Base-by-base conservation (phyloP, 352 stramenopile genomes). In the Stephanocyclus meneghinianus region DNA sequence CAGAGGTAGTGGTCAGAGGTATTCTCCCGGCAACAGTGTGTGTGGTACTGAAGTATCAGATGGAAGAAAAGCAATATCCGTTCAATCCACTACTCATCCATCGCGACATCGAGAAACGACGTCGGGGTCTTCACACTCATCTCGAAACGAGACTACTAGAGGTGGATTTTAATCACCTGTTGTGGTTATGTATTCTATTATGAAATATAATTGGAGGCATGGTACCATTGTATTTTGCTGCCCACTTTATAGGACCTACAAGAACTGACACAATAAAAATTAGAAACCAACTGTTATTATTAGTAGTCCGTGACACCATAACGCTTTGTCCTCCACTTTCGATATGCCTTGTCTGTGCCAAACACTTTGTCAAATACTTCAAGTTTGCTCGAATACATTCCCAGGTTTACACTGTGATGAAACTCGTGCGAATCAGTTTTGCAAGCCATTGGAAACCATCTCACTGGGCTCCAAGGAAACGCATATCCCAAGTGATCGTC, bases 401-500 rank as follows among this genome's bases (percentile, higher is more conserved):
- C 76, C 47, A 84, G 69, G 42, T 80, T 84, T 16, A 74, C 42
- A 59, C 47, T 53, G 32, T 84, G 77, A 60, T 76, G 79, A 79
- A 79, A 83, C 76, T 79, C 72, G 62, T 76, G 76, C 32, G 40
- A 56, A 74, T 80, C 75, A 53, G 71, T 80, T 15, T 30, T 57
- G 5, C 66, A 64, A 15, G 66, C 44, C 7, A 65, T 42, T 2
- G 76, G 76, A 64, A 83, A 83, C 76, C 76, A 83, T 40, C 76
- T 21, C 2, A 78, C 57, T 37, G 76, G 55, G 21, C 44, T 74
- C 69, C 76, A 83, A 16, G 76, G 76, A 62, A 83, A 83, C 2
- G 68, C 64, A 64, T 79, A 83, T 16, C 75, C 76, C 3, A 78
- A 59, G 57, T 83, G 76, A 73, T 83, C 76, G 57, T 83, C 76